These are phyloP conservation scores for Coemansia sp. DNA, from an alignment of 192 early-diverging fungal genomes.

Conservation along the genomic window DNA sequence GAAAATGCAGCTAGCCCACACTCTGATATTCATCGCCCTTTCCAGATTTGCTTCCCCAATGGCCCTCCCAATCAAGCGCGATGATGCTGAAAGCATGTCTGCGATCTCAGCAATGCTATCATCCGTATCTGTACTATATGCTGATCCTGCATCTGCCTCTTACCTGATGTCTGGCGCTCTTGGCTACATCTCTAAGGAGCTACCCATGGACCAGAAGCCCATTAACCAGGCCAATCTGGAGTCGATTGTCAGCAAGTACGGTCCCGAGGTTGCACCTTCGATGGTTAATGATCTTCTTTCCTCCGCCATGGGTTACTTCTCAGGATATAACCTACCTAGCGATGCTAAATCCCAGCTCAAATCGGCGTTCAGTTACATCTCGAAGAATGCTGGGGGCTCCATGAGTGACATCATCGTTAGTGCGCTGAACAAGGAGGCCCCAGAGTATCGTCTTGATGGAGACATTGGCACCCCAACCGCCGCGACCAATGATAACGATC, in stretches of 20 bases:
- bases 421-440: not conserved
- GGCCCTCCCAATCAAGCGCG: not conserved
- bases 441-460: not conserved
- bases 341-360: not conserved
- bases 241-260: slow-evolving; percentile 5
- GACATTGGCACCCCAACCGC: slow-evolving; percentile 15
- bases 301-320: not conserved
- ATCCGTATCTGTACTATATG: not conserved
- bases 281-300: not conserved
- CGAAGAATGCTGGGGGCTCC: not conserved
- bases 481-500: not conserved
- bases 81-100: not conserved
- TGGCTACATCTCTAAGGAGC: not conserved
- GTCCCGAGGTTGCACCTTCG: not conserved
- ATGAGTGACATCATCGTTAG: not conserved
- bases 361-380: not conserved
- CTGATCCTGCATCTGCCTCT: slow-evolving; percentile 5
- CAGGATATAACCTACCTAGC: not conserved
- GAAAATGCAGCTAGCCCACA: slow-evolving; percentile 1
- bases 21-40: not conserved
- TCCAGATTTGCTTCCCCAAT: not conserved
- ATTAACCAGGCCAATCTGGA: not conserved
- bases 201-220: slow-evolving; percentile 1
- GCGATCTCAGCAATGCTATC: slow-evolving; percentile 1
- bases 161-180: not conserved